Base-by-base conservation (phyloP, 2,329 filamentous ascomycete genomes). In the Botrytis paeoniae region DNA sequence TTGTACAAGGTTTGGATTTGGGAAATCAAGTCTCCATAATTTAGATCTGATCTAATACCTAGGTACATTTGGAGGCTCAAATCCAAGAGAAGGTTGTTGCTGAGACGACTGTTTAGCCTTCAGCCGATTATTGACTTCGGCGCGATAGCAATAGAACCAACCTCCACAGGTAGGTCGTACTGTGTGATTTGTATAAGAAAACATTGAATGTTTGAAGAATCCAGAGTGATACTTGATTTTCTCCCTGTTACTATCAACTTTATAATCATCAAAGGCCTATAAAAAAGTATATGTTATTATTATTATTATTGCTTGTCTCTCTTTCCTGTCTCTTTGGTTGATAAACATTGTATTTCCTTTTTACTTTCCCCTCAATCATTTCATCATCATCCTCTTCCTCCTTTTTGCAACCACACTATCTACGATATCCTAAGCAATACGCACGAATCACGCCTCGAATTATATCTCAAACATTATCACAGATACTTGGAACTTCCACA, bases 401-500 rank as follows among this genome's bases (percentile, higher is more conserved):
- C 5, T 12, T 32, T 25, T 51, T 22, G 37, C 64, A 3, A n/a
- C 25, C 63, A 32, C 18, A 37, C 43, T 39, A 51, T 32, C 63
- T 39, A 37, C 32, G 4, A 51, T 37, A 32, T 35, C 59, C 37
- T 25, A 64, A 66, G 20, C 69, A 64, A 54, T 43, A 71, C 60
- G 25, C 32, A 65, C 68, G 68, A 60, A 70, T 70, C 68, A 45
- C 32, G 48, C 69, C 59, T 64, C 59, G 43, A 57, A 57, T 29
- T n/a, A 63, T 22, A 43, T 37, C 61, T 63, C 25, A 39, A 63
- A 63, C 25, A 69, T 22, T 41, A 54, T 54, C 70, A 37, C 45
- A 41, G 29, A 71, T 71, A 71, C 70, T 71, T 71, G 70, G 70
- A 66, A 66, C 61, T 71, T 57, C 18, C 60, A 71, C 35, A 71